Evolutionary conservation across 2,329 filamentous ascomycete genomes (phyloP).

Genomic region (Gaeumannomyces sp.): DNA sequence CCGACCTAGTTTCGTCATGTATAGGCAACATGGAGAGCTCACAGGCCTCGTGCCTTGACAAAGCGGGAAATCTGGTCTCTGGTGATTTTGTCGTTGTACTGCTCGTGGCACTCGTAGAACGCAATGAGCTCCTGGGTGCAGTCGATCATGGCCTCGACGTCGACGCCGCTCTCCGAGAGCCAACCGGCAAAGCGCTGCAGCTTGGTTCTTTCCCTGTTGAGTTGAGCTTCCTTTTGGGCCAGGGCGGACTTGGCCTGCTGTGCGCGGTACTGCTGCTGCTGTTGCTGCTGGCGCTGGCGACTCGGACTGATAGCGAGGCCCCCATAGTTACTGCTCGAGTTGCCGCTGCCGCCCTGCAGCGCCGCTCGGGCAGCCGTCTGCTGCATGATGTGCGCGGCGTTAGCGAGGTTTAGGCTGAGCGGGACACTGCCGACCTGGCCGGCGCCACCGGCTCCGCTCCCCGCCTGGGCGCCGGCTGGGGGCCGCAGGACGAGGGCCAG

Average conservation of each 20-base stretch:
- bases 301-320: conserved; percentile 23
- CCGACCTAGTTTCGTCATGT: neutral
- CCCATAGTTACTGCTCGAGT: conserved; percentile 23
- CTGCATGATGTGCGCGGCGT: conserved; percentile 5
- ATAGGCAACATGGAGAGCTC: conserved; percentile 18
- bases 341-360: conserved; percentile 1
- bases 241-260: conserved; percentile 17
- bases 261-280: conserved; percentile 17
- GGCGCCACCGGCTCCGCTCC: conserved; percentile 6
- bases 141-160: conserved; percentile 79
- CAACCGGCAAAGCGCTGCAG: conserved; percentile 65
- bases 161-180: conserved; percentile 79
- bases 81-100: conserved; percentile 54
- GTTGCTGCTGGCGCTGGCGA: conserved; percentile 10
- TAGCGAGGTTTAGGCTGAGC: conserved; percentile 13
- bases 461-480: neutral
- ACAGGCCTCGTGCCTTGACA: conserved; percentile 50
- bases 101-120: conserved; percentile 67
- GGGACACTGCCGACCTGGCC: conserved; percentile 14
- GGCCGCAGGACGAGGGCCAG: conserved; percentile 78
- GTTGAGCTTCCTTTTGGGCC: conserved; percentile 9
- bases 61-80: conserved; percentile 53
- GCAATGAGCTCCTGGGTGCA: conserved; percentile 88
- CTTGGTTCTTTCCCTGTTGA: conserved; percentile 35
- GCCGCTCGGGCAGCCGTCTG: conserved; percentile 3